Evolutionary conservation across 352 stramenopile species (phyloP).

Genomic region (Pythium guiyangense): DNA sequence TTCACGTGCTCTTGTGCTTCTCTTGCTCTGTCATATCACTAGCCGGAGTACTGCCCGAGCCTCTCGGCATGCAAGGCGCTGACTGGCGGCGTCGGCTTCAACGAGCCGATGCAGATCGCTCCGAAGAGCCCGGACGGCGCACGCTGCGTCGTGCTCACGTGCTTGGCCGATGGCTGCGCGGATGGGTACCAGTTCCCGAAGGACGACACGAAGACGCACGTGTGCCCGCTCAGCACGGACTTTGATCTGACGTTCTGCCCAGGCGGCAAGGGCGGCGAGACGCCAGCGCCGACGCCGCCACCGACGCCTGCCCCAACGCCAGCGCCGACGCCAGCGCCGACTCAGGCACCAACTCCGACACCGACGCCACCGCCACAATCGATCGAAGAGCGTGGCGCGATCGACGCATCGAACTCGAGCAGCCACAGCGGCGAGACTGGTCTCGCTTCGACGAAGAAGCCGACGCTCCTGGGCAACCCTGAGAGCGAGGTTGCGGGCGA

Average conservation of each 20-base stretch:
- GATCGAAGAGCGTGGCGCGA: conserved; percentile 12
- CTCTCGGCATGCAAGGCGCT: conserved; percentile 49
- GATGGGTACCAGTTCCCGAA: conserved; percentile 69
- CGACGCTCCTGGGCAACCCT: not conserved
- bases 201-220: conserved; percentile 69
- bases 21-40: not conserved
- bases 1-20: not conserved
- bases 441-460: conserved; percentile 3
- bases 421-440: conserved; percentile 12
- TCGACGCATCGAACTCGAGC: conserved; percentile 14
- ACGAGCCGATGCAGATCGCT: conserved; percentile 62
- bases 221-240: conserved; percentile 31
- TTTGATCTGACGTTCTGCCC: conserved; percentile 61
- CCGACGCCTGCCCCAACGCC: too few relatives aligned
- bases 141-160: conserved; percentile 45
- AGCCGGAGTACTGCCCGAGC: conserved; percentile 55
- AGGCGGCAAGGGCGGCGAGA: conserved; percentile 26
- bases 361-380: conserved; percentile 18
- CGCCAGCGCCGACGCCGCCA: conserved; percentile 12
- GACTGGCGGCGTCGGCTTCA: conserved; percentile 61
- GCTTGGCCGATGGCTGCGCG: conserved; percentile 41
- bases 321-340: too few relatives aligned
- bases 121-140: conserved; percentile 25
- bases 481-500: conserved; percentile 14
- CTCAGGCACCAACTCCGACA: conserved; percentile 30